These are phyloP conservation scores for Calophaca sinica DNA, from an alignment of 306 rosid genomes.

Conservation along the genomic window DNA sequence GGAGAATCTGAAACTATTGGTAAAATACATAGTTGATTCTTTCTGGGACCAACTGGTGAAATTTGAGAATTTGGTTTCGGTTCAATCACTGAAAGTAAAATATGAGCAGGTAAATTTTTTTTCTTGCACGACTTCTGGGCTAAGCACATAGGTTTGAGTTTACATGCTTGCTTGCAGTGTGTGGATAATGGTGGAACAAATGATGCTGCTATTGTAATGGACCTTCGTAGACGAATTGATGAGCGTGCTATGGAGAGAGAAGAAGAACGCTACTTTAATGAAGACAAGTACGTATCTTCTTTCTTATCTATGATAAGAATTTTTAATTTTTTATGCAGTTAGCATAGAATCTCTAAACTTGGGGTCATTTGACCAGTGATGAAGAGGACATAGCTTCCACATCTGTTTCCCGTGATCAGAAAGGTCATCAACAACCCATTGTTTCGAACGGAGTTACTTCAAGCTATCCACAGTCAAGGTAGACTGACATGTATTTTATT, in stretches of 20 bases:
- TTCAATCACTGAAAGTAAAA: constrained; percentile 77
- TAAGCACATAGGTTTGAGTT: constrained; percentile 32
- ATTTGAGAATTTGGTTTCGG: constrained; percentile 71
- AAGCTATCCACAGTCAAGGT: constrained; percentile 67
- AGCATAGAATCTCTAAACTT: constrained; percentile 36
- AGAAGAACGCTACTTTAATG: constrained; percentile 92
- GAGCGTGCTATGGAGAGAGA: constrained; percentile 93
- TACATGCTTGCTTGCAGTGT: constrained; percentile 63
- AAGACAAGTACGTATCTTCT: constrained; percentile 70
- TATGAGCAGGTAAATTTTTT: constrained; percentile 82
- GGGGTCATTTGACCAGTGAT: constrained; percentile 63
- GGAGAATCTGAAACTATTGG: constrained; percentile 78
- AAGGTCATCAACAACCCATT: constrained; percentile 64
- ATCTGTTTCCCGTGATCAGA: constrained; percentile 60
- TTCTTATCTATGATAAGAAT: neutral
- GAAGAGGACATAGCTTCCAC: constrained; percentile 89
- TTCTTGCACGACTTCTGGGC: neutral
- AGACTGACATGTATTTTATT: constrained; percentile 31
- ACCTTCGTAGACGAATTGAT: constrained; percentile 76
- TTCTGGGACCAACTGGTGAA: constrained; percentile 84
- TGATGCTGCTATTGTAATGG: constrained; percentile 59
- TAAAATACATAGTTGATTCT: constrained; percentile 76
- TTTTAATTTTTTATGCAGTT: constrained; percentile 22
- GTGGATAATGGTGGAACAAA: constrained; percentile 73
- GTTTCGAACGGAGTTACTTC: constrained; percentile 77